A percentile compares a stretch with the other conserved stretches of the same genome.
These are phyloP conservation scores for Tulasnella sp. DNA, from an alignment of 768 basidiomycete species.

Conservation along the genomic window DNA sequence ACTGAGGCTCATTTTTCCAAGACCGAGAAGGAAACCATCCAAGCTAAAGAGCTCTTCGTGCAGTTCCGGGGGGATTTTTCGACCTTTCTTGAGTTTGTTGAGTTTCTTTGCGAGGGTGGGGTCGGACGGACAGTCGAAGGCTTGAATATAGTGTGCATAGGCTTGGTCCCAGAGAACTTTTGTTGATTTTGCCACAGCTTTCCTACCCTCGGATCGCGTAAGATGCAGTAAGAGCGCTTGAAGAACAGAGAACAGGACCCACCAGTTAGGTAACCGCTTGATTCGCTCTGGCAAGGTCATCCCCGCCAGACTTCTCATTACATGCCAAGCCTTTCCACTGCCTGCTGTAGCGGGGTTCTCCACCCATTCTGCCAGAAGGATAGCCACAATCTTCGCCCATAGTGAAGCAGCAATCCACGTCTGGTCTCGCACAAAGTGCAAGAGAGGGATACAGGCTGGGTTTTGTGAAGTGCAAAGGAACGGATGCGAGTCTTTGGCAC, in stretches of 20 bases:
- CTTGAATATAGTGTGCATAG: slow-evolving; percentile 41
- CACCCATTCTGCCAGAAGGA: slow-evolving; percentile 36
- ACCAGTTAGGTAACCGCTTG: slow-evolving; percentile 25
- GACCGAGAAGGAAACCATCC: slow-evolving; percentile 55
- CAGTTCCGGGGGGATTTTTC: slow-evolving; percentile 35
- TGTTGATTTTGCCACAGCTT: background rate
- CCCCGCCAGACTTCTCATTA: slow-evolving; percentile 49
- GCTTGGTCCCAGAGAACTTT: slow-evolving; percentile 47
- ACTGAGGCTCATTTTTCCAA: slow-evolving; percentile 77
- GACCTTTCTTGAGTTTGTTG: slow-evolving; percentile 34
- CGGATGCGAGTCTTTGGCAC: slow-evolving; percentile 52
- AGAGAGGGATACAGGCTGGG: slow-evolving; percentile 47
- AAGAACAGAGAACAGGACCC: slow-evolving; percentile 13
- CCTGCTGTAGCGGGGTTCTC: slow-evolving; percentile 25
- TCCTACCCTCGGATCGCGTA: background rate
- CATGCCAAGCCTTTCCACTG: slow-evolving; percentile 35
- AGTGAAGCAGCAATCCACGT: slow-evolving; percentile 47
- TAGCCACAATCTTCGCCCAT: slow-evolving; percentile 20
- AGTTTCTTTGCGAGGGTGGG: slow-evolving; percentile 42
- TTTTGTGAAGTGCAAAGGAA: slow-evolving; percentile 67
- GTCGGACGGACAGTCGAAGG: slow-evolving; percentile 48
- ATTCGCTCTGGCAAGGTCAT: slow-evolving; percentile 60
- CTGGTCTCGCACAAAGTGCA: slow-evolving; percentile 45
- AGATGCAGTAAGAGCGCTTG: slow-evolving; percentile 26
- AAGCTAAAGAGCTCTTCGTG: slow-evolving; percentile 56